Base-by-base conservation (phyloP, 2,329 filamentous ascomycete species). In the Chaetomium sp. region DNA sequence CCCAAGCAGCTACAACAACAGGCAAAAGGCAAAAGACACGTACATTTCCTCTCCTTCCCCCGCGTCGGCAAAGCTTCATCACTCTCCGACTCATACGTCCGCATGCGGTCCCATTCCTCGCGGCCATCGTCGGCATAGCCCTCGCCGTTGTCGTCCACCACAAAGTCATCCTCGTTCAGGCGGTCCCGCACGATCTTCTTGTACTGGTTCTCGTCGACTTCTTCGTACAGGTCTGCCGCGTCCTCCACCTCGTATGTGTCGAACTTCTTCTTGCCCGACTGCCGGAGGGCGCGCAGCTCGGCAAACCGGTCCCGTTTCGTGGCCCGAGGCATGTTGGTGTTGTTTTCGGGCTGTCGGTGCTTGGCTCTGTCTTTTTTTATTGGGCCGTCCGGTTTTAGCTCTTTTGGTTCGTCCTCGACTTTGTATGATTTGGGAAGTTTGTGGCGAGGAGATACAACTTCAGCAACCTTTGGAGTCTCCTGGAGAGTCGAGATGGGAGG, bases 91-190 rank as follows among this genome's bases (percentile, higher is more conserved):
- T 86, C 80, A 69, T 87, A 75, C 57, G 78, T 78, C 62, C 79
- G 76, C 61, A 86, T 79, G 64, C 87, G 82, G 71, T 92, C 85
- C 91, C 92, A 92, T 65, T 97, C 94, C 73, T 96, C 91, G 54
- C 94, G 86, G 58, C 94, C 94, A 68, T 97, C 94, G 69, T 97
- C 92, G 62, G 90, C 92, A 67, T 99, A 99, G 40, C 94, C 92
- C 69, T 92, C 90, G 67, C 92, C 92, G 75, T 96, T 95, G 74
- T 99, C 94, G 75, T 97, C 94, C 58, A 99, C 91, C 52, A 99
- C 92, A 67, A 99, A 99, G 74, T 99, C 94, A 66, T 99, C 94
- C 66, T 95, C 80, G 68, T 97, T 89, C 51, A 99, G 78, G 47
- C 94, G 86, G 54, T 87, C 84, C 43, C 94, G 84, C 11, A 99